A percentile compares a stretch with the other conserved stretches of the same genome.
Conservation (phyloP, 169 alveolate genomes). For the Eimeria nieschulzi region DNA sequence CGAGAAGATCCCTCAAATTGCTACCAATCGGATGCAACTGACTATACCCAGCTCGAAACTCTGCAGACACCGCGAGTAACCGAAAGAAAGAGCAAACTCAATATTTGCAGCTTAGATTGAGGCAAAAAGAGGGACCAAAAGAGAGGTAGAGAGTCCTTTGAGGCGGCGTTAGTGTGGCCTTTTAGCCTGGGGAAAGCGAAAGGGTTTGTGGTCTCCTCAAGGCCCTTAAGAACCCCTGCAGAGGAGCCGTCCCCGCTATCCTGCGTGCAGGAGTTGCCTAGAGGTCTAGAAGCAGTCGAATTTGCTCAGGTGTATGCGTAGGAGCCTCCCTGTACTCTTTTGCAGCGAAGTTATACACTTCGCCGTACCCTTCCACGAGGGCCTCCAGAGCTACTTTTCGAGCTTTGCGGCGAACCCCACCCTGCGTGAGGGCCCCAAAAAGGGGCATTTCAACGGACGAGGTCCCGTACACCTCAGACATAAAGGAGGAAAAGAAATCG, state of each 20-base stretch:
- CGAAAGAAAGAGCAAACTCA: no score
- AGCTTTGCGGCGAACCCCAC: not conserved
- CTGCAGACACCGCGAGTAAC: no score
- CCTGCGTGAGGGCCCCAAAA: not conserved
- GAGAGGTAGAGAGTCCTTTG: no score
- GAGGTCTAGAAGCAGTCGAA: not conserved
- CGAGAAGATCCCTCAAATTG: no score
- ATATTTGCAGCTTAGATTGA: no score
- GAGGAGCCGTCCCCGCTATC: no score
- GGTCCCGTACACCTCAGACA: not conserved
- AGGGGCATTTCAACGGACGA: not conserved
- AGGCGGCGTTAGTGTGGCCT: no score
- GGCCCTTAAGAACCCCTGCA: no score
- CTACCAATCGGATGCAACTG: no score
- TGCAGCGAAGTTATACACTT: not conserved
- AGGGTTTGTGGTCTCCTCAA: not conserved
- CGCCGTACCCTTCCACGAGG: not conserved
- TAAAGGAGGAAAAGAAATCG: not conserved
- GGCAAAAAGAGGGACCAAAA: no score
- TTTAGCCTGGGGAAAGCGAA: not conserved
- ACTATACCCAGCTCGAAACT: no score
- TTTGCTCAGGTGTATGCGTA: conserved; percentile 5
- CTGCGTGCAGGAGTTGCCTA: not conserved
- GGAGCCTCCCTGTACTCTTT: not conserved
- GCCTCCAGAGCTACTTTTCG: not conserved